Percentiles rank a stretch among this genome's conserved stretches.
Evolutionary conservation across 2,329 filamentous ascomycete species (phyloP).

Genomic region (Penicillium sp.): DNA sequence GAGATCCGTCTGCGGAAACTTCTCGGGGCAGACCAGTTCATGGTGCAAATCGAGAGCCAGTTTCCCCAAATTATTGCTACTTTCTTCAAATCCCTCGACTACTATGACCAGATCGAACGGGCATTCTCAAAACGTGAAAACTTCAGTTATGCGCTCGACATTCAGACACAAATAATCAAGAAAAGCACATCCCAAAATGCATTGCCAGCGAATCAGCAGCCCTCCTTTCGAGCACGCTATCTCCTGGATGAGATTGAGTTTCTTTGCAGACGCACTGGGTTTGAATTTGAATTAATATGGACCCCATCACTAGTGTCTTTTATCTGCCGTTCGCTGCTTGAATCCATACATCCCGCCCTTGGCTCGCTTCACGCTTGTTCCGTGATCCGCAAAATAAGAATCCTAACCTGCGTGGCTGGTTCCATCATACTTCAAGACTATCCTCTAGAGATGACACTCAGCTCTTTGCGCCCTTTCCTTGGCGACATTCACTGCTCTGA

Average conservation of each 20-base stretch:
- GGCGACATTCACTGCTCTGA: constrained; percentile 84
- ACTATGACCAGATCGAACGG: constrained; percentile 71
- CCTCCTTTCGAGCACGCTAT: constrained; percentile 76
- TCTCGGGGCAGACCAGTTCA: constrained; percentile 66
- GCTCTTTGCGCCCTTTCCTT: constrained; percentile 73
- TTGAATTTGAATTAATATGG: constrained; percentile 67
- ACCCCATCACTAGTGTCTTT: constrained; percentile 70
- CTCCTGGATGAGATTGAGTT: constrained; percentile 72
- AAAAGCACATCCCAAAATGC: constrained; percentile 64
- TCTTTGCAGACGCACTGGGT: constrained; percentile 70
- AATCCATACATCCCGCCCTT: constrained; percentile 75
- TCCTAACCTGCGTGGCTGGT: constrained; percentile 77
- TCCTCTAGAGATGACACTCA: constrained; percentile 84
- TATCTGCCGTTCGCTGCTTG: constrained; percentile 73
- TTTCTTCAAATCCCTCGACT: constrained; percentile 73
- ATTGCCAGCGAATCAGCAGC: constrained; percentile 78
- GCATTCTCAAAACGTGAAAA: constrained; percentile 60
- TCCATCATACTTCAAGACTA: constrained; percentile 71
- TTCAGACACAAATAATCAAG: constrained; percentile 66
- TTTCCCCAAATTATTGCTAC: constrained; percentile 75
- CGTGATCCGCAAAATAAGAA: constrained; percentile 78
- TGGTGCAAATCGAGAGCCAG: constrained; percentile 61
- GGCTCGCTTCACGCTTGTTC: constrained; percentile 85
- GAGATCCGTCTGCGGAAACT: constrained; percentile 65
- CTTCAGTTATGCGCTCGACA: constrained; percentile 61